A percentile compares a stretch with the other conserved stretches of the same genome.
Evolutionary conservation across 2,329 filamentous ascomycete genomes (phyloP).

Genomic region (Aspergillus glaucus): DNA sequence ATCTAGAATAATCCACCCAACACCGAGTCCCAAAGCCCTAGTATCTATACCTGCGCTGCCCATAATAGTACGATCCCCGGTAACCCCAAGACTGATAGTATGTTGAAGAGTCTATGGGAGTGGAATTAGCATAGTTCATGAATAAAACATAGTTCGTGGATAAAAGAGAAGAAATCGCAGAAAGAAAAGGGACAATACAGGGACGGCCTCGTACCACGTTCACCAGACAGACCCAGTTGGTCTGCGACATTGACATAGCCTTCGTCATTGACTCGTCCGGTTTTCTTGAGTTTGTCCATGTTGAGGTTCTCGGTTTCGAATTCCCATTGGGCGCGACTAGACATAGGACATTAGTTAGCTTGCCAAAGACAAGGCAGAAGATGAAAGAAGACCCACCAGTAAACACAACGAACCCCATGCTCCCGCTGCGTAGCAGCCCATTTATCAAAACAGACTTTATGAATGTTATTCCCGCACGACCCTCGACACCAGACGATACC

Average conservation of each 20-base stretch:
- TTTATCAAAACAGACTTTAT: constrained; percentile 50
- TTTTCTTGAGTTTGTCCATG: constrained; percentile 24
- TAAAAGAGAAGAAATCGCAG: constrained; percentile 1
- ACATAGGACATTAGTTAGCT: not conserved
- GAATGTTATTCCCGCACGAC: constrained; percentile 59
- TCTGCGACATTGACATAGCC: constrained; percentile 43
- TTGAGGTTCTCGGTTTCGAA: constrained; percentile 23
- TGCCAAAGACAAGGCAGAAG: not conserved
- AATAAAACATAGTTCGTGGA: not conserved
- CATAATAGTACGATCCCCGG: constrained; percentile 18
- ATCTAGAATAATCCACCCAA: not conserved
- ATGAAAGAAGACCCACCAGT: constrained; percentile 32
- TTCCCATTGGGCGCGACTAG: constrained; percentile 38
- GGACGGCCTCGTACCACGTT: constrained; percentile 30
- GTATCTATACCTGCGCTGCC: constrained; percentile 5
- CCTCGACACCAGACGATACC: constrained; percentile 54
- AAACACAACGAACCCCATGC: constrained; percentile 37
- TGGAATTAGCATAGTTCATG: not conserved
- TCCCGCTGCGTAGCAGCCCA: constrained; percentile 40
- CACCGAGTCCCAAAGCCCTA: not conserved
- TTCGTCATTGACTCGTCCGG: constrained; percentile 25
- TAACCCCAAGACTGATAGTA: constrained; percentile 36
- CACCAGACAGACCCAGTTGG: constrained; percentile 35
- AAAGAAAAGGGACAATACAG: constrained; percentile 10
- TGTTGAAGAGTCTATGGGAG: constrained; percentile 31